These are phyloP conservation scores for Hericium coralloides DNA, from an alignment of 768 basidiomycete genomes.

Conservation along the genomic window DNA sequence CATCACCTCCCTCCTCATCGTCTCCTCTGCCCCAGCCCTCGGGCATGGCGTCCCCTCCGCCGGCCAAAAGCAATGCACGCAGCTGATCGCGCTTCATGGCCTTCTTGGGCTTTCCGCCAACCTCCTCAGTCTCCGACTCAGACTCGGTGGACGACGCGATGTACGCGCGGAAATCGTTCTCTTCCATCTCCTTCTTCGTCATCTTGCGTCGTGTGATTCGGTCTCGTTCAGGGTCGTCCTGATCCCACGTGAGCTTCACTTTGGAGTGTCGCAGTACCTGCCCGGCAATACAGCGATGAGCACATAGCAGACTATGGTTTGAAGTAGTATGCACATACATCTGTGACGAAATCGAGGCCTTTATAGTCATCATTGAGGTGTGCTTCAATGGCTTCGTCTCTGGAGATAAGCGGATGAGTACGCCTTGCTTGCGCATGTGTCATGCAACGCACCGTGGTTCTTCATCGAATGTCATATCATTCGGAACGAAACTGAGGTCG, in stretches of 20 bases:
- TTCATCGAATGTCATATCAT: constrained; percentile 78
- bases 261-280: constrained; percentile 96
- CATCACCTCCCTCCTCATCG: constrained; percentile 34
- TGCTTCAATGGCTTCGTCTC: constrained; percentile 72
- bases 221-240: constrained; percentile 85
- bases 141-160: constrained; percentile 39
- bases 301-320: not conserved
- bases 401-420: constrained; percentile 21
- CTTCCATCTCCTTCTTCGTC: constrained; percentile 81
- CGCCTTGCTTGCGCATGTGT: not conserved
- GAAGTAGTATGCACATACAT: constrained; percentile 44
- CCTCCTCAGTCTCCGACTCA: constrained; percentile 59
- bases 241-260: constrained; percentile 97
- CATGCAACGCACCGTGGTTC: constrained; percentile 49
- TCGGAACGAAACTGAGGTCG: constrained; percentile 89
- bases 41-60: constrained; percentile 57
- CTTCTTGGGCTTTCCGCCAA: constrained; percentile 28
- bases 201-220: constrained; percentile 72
- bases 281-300: not conserved
- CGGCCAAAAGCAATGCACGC: constrained; percentile 66
- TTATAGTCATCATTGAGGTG: constrained; percentile 53
- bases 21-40: constrained; percentile 71
- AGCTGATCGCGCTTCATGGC: constrained; percentile 61
- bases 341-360: constrained; percentile 84
- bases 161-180: constrained; percentile 72